These are phyloP conservation scores for Bolboschoenoplectus hybrid DNA, from an alignment of 202 grass and related monocot species.

Conservation along the genomic window DNA sequence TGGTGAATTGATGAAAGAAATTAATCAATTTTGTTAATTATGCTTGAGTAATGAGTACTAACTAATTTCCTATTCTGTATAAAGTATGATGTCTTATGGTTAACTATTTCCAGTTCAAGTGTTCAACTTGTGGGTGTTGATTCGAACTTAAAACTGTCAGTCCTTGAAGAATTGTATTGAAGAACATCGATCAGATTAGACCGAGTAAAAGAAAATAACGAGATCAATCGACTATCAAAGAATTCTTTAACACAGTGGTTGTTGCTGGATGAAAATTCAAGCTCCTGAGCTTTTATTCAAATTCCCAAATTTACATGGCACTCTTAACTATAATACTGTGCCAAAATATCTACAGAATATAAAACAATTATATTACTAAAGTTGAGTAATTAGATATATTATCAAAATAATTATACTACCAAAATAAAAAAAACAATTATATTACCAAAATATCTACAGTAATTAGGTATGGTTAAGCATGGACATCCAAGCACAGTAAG, in stretches of 20 bases:
- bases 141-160: background rate
- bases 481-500: constrained; percentile 75
- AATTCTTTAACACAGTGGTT: background rate
- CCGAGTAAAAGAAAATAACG: background rate
- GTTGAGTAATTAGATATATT: background rate
- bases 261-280: constrained; percentile 13
- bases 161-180: background rate
- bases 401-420: too few species aligned
- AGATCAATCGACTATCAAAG: background rate
- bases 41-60: constrained; percentile 15
- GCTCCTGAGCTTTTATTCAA: background rate
- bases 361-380: background rate
- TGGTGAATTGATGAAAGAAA: constrained; percentile 11
- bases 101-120: background rate
- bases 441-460: background rate
- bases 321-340: background rate
- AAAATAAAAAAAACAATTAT: constrained; percentile 6
- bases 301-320: background rate
- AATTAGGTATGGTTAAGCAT: constrained; percentile 53
- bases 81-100: constrained; percentile 17
- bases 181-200: background rate
- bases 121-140: background rate
- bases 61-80: constrained; percentile 22
- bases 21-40: background rate
- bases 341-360: constrained; percentile 13